Conservation (phyloP, 805 yeast species). For the Lachancea fermentati region DNA sequence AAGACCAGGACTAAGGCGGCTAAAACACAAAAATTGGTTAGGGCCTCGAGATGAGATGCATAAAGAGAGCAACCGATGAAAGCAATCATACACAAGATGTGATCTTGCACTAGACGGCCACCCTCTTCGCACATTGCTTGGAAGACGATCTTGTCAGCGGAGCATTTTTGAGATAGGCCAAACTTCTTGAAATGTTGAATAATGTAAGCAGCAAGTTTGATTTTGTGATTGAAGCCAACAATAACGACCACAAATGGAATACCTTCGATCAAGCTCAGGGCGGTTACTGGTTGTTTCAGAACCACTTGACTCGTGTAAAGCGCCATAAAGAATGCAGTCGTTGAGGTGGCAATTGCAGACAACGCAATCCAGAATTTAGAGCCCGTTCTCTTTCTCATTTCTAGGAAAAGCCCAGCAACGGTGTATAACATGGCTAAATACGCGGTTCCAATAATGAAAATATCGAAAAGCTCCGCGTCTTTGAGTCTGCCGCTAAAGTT, state of each 20-base stretch:
- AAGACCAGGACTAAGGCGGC: constrained; percentile 62
- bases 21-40: constrained; percentile 75
- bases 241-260: constrained; percentile 89
- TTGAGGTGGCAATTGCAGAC: constrained; percentile 70
- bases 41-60: constrained; percentile 63
- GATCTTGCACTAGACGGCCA: constrained; percentile 54
- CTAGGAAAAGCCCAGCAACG: constrained; percentile 63
- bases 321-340: constrained; percentile 80
- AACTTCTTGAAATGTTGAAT: constrained; percentile 34
- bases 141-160: constrained; percentile 28
- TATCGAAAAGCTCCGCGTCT: constrained; percentile 83
- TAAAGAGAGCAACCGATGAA: constrained; percentile 60
- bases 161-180: constrained; percentile 30
- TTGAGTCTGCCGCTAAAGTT: constrained; percentile 44
- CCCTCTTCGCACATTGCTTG: constrained; percentile 35
- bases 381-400: constrained; percentile 67
- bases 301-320: constrained; percentile 53
- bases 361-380: constrained; percentile 85
- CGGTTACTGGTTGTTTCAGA: constrained; percentile 57
- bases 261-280: constrained; percentile 79
- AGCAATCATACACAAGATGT: constrained; percentile 64
- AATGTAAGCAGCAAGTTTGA: constrained; percentile 60
- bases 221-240: constrained; percentile 85
- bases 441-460: constrained; percentile 70
- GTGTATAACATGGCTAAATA: constrained; percentile 87